A percentile compares a stretch with the other conserved stretches of the same genome.
Evolutionary conservation across 2,329 filamentous ascomycete genomes (phyloP).

Genomic region (Microascus cirrosus): DNA sequence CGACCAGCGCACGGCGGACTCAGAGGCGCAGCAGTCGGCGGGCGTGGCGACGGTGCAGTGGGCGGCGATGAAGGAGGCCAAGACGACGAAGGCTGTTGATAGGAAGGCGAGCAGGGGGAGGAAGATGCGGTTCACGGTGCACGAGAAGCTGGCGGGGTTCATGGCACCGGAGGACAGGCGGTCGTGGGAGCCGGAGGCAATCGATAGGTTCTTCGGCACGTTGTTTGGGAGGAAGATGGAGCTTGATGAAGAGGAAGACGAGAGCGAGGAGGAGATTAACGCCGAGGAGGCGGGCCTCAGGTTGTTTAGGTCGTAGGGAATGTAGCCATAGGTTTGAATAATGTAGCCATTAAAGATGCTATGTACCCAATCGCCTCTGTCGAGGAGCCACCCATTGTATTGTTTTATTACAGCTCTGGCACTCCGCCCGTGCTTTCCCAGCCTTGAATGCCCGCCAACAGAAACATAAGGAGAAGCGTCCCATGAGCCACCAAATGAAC

Average conservation of each 20-base stretch:
- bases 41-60: conserved; percentile 46
- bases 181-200: conserved; percentile 68
- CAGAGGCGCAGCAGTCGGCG: conserved; percentile 33
- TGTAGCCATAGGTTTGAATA: not conserved
- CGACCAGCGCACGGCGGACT: conserved; percentile 70
- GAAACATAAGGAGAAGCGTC: conserved; percentile 23
- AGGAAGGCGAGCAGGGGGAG: conserved; percentile 91
- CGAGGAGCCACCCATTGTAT: not conserved
- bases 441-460: conserved; percentile 3
- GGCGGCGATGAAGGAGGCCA: conserved; percentile 63
- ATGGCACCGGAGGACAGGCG: conserved; percentile 85
- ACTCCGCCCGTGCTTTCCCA: not conserved
- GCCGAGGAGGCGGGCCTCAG: conserved; percentile 42
- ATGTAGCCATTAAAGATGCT: not conserved
- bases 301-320: conserved; percentile 33
- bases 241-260: conserved; percentile 48
- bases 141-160: conserved; percentile 96
- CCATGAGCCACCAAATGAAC: conserved; percentile 33
- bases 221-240: conserved; percentile 61
- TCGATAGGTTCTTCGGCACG: conserved; percentile 66
- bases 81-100: conserved; percentile 75
- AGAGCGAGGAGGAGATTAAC: conserved; percentile 34
- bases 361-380: not conserved
- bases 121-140: conserved; percentile 87
- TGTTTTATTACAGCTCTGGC: not conserved